phyloP scores from a whole-genome alignment of 75 land plant genomes.

The Pinus albicaulis region DNA sequence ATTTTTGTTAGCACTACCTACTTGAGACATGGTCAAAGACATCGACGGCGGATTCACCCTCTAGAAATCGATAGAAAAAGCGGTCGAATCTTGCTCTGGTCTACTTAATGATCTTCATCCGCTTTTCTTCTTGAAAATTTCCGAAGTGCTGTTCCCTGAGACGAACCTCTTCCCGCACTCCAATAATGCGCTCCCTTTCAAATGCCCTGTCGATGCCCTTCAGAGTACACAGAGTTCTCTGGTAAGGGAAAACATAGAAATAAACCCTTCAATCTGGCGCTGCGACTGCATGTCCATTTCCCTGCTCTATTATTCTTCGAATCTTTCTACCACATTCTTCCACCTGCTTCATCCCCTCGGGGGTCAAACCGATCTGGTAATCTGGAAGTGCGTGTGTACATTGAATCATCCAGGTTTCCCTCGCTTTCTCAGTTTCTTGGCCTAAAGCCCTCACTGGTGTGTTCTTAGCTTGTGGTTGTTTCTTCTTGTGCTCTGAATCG shows the following conservation, averaged over 20 bases:
- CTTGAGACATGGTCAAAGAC: constrained; percentile 91
- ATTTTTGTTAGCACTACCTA: constrained; percentile 10
- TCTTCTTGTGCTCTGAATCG: no score
- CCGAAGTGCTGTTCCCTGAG: constrained; percentile 94
- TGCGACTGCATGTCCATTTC: background rate
- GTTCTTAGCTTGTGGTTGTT: no score
- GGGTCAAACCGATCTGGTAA: constrained; percentile 65
- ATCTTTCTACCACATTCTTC: constrained; percentile 45
- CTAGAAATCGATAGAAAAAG: constrained; percentile 91
- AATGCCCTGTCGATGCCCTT: constrained; percentile 67
- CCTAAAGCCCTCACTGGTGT: no score
- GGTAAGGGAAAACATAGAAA: constrained; percentile 93
- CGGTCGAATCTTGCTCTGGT: constrained; percentile 62
- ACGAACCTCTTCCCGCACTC: constrained; percentile 85
- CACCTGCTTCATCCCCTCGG: constrained; percentile 53
- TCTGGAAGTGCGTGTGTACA: constrained; percentile 67
- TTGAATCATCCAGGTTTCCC: constrained; percentile 63
- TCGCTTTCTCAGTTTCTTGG: constrained; percentile 91
- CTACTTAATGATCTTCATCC: constrained; percentile 71
- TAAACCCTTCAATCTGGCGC: constrained; percentile 58
- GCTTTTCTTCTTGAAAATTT: constrained; percentile 83
- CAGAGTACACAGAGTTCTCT: constrained; percentile 73
- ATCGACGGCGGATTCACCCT: constrained; percentile 95
- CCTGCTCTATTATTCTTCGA: constrained; percentile 25
- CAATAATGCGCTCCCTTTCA: constrained; percentile 46